Base-by-base conservation (phyloP, 495 filamentous ascomycete species). In the Penicillium goetzii region DNA sequence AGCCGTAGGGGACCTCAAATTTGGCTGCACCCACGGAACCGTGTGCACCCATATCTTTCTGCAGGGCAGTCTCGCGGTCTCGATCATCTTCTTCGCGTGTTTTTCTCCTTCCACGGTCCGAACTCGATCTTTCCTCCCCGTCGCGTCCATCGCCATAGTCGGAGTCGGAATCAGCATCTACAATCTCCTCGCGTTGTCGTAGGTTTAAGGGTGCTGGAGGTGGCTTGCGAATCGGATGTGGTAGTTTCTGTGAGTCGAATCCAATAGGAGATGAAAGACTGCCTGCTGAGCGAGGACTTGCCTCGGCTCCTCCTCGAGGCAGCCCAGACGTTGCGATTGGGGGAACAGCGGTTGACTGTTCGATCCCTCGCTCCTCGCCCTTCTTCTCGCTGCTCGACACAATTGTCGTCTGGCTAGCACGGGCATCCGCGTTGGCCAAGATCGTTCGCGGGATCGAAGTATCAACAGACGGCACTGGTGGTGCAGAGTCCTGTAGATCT, bases 11-110 rank as follows among this genome's bases (percentile, higher is more conserved):
- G 3, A 43, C 52, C 26, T 32, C 60, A 45, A 65, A 19, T 17
- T 60, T 45, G 6, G 47, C 49, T 86, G 85, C 74, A 87, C 89
- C 72, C 86, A 87, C 8, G 87, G 92, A 43, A 82, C 71, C 74
- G 86, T 92, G 56, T 84, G 82, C 47, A 79, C 89, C 87, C 21
- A 85, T 79, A 60, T 94, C 90, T 67, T 84, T 85, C 57, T 79
- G 70, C 17, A 87, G 80, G 10, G 87, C 70, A 8, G 84, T 83
- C 73, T 93, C 91, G 40, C 93, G 86, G 53, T 92, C 86, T 58
- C 82, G 80, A 63, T 97, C 93, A 69, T 97, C 93, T 56, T 95
- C 92, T 71, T 93, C 92, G 61, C 93, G 85, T 0, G 93, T 97
- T 67, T 89, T 92, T 66, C 92, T 82, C 36, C 93, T 83, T n/a